Evolutionary conservation across 1,284 basidiomycete genomes (phyloP).

Genomic region (Ceratobasidium sp.): DNA sequence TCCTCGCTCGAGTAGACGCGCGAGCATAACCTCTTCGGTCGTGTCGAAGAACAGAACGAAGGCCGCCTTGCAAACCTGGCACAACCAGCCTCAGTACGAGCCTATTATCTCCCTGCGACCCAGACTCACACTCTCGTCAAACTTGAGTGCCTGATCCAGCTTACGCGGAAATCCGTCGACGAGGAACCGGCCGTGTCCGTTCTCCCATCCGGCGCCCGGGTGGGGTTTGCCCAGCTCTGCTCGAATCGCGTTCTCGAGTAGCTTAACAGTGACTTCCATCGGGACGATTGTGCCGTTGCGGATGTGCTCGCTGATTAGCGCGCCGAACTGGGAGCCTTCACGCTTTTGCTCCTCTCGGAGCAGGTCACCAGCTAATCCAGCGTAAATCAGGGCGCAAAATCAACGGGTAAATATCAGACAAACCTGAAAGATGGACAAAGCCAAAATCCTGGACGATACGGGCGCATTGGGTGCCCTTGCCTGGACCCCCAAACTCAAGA

Average conservation of each 20-base stretch:
- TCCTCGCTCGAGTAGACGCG: constrained; percentile 86
- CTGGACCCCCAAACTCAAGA: constrained; percentile 57
- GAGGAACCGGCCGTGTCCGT: constrained; percentile 86
- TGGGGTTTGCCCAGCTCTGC: constrained; percentile 64
- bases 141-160: constrained; percentile 97
- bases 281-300: constrained; percentile 95
- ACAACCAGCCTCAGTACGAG: constrained; percentile 2
- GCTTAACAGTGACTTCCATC: constrained; percentile 95
- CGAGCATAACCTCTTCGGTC: constrained; percentile 87
- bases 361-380: constrained; percentile 87
- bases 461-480: constrained; percentile 96
- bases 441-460: constrained; percentile 88
- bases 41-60: constrained; percentile 92
- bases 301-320: constrained; percentile 90
- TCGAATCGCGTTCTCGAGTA: constrained; percentile 93
- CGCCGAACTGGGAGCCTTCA: constrained; percentile 85
- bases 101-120: neutral
- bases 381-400: neutral
- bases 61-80: constrained; percentile 80
- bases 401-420: constrained; percentile 43
- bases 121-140: constrained; percentile 84
- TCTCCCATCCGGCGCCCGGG: constrained; percentile 68
- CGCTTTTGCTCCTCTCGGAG: constrained; percentile 94
- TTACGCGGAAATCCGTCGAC: constrained; percentile 98
- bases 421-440: constrained; percentile 95